Evolutionary conservation across 257 asterid species (phyloP).

Genomic region (Solanum microdontum): DNA sequence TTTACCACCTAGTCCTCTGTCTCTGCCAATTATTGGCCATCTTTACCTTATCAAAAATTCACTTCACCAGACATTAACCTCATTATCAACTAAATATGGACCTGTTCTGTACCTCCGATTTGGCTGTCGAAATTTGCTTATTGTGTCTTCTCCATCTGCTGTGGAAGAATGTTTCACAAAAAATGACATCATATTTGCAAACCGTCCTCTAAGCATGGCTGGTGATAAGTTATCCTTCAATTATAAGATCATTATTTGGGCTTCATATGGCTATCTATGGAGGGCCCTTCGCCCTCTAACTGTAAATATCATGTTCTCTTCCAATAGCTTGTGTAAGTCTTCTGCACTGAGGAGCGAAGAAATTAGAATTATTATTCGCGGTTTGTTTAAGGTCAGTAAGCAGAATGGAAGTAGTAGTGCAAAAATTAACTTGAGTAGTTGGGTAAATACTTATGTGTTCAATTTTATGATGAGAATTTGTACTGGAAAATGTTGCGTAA

Average conservation of each 20-base stretch:
- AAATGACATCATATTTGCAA: conserved; percentile 38
- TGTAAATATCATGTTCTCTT: conserved; percentile 24
- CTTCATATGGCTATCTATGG: conserved; percentile 39
- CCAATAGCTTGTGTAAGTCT: conserved; percentile 22
- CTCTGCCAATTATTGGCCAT: conserved; percentile 51
- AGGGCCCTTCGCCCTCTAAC: conserved; percentile 21
- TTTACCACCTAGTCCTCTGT: conserved; percentile 32
- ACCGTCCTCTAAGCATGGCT: conserved; percentile 19
- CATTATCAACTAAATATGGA: conserved; percentile 28
- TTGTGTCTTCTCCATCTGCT: conserved; percentile 41
- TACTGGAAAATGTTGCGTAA: conserved; percentile 21
- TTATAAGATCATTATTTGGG: conserved; percentile 5
- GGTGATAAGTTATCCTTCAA: conserved; percentile 27
- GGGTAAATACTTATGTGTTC: conserved; percentile 11
- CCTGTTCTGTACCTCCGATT: conserved; percentile 28
- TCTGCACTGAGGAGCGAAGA: conserved; percentile 27
- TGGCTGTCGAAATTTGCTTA: conserved; percentile 22
- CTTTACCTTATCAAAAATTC: conserved; percentile 33
- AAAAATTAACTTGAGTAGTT: conserved; percentile 19
- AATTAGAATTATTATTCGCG: conserved; percentile 4
- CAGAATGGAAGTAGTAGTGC: neutral
- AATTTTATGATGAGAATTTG: conserved; percentile 24
- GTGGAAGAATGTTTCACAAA: conserved; percentile 48
- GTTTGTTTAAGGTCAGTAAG: neutral
- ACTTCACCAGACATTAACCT: conserved; percentile 21